Evolutionary conservation across 257 asterid genomes (phyloP), one percentile per base, ranked within the genome.

Genomic region (Penstemon eatonii): DNA sequence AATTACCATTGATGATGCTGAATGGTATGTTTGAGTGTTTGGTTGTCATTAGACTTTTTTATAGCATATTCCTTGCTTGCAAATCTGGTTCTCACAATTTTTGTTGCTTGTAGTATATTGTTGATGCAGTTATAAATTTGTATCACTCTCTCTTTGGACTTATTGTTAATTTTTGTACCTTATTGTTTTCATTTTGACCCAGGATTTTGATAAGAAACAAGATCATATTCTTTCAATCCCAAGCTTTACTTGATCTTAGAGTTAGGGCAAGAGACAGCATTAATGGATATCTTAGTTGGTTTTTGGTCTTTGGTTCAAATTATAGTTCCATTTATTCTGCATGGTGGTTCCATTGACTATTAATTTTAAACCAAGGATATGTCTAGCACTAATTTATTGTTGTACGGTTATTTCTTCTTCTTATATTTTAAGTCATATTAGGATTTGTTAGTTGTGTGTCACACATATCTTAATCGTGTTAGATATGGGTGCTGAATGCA

Each of bases 1-100:
- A 80, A 75, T 94, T 73, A 78, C 69, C 66, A 67, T 77, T 8
- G 92, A 89, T 74, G 96, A 91, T 77, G 87, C 89, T 66, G 96
- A 91, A 76, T 91, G 99, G 97, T 93, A 84, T 56, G 88, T 40
- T 67, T 63, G 68, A 63, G 72, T 61, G 72, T 74, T 67, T 46
- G 43, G 38, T 44, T 25, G 25, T 67, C 40, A 9, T 69, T 36
- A 11, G 55, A 4, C 44, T 54, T 75, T 44, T 50, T 55, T 4
- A 13, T 55, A 11, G 55, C 38, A 63, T 50, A 41, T 73, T 58
- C 57, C 60, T 69, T 40, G 42, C 62, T 53, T 46, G 43, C 54
- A 43, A 51, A 67, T 59, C 10, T 65, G 41, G 73, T 65, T 66
- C 19, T 56, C 4, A 3, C 61, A 41, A 52, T 43, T 62, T 46